A percentile compares a stretch with the other conserved stretches of the same genome.
Conservation (phyloP, 768 basidiomycete genomes). For the Lactarius hatsudake region DNA sequence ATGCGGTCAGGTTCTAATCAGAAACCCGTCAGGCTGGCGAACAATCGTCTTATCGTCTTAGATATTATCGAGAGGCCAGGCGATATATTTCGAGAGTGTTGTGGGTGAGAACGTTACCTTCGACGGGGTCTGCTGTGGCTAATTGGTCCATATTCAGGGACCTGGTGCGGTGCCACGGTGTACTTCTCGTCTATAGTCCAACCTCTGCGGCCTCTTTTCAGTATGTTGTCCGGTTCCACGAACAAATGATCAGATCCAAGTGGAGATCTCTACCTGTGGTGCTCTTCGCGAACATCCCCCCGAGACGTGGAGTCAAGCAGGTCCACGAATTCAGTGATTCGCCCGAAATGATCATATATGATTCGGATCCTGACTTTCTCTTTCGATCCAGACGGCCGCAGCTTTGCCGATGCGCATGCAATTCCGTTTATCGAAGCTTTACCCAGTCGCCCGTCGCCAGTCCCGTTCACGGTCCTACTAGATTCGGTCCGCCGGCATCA, state of each 20-base stretch:
- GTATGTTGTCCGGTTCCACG: conserved; percentile 9
- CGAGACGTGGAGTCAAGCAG: neutral
- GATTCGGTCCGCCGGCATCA: conserved; percentile 7
- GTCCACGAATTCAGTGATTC: conserved; percentile 1
- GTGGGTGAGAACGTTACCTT: conserved; percentile 2
- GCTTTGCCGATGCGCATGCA: conserved; percentile 9
- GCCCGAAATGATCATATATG: neutral
- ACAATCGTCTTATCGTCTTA: conserved; percentile 13
- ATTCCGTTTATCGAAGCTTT: conserved; percentile 16
- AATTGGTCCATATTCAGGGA: conserved; percentile 5
- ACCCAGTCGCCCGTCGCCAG: neutral
- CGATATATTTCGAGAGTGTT: conserved; percentile 20
- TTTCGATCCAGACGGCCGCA: conserved; percentile 1
- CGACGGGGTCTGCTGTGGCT: neutral
- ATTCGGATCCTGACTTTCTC: neutral
- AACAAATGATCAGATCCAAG: conserved; percentile 17
- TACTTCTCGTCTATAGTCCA: conserved; percentile 18
- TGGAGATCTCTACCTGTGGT: conserved; percentile 19
- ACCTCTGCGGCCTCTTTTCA: conserved; percentile 9
- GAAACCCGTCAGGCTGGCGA: conserved; percentile 7
- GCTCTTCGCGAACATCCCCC: conserved; percentile 12
- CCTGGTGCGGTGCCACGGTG: conserved; percentile 17
- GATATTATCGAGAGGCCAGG: conserved; percentile 19
- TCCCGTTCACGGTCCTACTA: conserved; percentile 13
- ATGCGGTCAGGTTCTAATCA: conserved; percentile 17